phyloP scores from a whole-genome alignment of 345 rosid genomes.

The Abelmoschus esculentus region DNA sequence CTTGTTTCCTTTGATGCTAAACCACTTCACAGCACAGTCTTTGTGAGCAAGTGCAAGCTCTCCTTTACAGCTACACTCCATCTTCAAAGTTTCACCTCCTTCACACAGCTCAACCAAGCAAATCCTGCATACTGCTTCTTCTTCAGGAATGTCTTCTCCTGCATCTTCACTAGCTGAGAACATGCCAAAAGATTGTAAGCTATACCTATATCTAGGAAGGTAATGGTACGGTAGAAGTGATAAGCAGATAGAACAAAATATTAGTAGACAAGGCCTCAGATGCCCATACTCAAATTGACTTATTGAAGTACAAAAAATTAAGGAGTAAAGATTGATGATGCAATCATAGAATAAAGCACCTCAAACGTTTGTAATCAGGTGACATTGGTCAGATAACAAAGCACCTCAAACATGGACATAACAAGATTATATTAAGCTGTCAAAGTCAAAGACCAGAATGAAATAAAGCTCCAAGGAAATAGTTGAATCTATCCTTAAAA shows the following conservation, averaged over 20 bases:
- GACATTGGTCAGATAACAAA: background rate
- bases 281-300: background rate
- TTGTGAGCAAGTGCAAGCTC: constrained; percentile 63
- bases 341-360: background rate
- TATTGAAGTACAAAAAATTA: background rate
- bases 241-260: constrained; percentile 2
- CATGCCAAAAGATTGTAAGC: constrained; percentile 1
- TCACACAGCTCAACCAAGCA: constrained; percentile 48
- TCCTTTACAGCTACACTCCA: constrained; percentile 67
- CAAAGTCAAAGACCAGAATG: background rate
- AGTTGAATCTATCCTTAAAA: background rate
- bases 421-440: background rate
- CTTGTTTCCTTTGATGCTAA: constrained; percentile 53
- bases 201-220: constrained; percentile 17
- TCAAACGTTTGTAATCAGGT: background rate
- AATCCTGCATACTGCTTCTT: constrained; percentile 60
- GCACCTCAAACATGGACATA: background rate
- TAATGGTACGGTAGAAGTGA: background rate
- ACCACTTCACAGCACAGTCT: constrained; percentile 58
- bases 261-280: background rate
- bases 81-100: constrained; percentile 49
- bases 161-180: constrained; percentile 27
- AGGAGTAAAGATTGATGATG: background rate
- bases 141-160: constrained; percentile 51
- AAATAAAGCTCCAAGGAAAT: background rate